Evolutionary conservation across 2,329 filamentous ascomycete species (phyloP), one percentile per base, ranked within the genome.

Genomic region (Colletotrichum phormii): DNA sequence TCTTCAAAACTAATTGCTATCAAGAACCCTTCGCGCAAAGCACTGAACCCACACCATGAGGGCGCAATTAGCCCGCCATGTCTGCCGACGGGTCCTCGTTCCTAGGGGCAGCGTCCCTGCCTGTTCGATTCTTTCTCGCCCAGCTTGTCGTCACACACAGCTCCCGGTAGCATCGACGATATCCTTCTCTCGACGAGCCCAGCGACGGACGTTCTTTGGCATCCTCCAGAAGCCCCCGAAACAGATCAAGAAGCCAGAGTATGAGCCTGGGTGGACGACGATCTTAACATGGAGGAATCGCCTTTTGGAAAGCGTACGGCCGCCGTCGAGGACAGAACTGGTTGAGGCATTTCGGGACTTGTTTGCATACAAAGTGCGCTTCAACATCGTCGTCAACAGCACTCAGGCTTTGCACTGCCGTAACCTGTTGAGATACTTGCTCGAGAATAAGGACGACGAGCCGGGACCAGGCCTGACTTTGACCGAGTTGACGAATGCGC

Each of bases 241-340:
- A 71, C 84, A 88, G 69, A 82, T 91, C 55, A 92, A 90, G 80
- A 86, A 90, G 26, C 86, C 91, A 63, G 87, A 91, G 77, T 84
- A 91, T 73, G 93, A 91, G 77, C 93, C 90, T 0, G 95, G 95
- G 65, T 89, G 95, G 78, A 90, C 91, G 75, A 89, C 88, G 18
- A 89, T 98, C 84, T 88, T 93, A 77, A 89, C 93, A 71, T 89
- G 94, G 80, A 85, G 89, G 64, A 89, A 89, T 76, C 89, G 90
- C 73, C 84, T 92, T 76, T 86, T 89, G 64, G 88, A 93, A 68
- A 87, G 89, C 64, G 85, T 91, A 46, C 89, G 94, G 42, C 88
- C 90, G 11, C 95, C 94, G 18, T 81, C 89, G 0, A 84, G 86
- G 3, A 80, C 86, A n/a, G 89, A 93, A 42, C 84, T 98, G 2